These are phyloP conservation scores for Brassica juncea DNA, from an alignment of 345 rosid genomes.

Conservation along the genomic window DNA sequence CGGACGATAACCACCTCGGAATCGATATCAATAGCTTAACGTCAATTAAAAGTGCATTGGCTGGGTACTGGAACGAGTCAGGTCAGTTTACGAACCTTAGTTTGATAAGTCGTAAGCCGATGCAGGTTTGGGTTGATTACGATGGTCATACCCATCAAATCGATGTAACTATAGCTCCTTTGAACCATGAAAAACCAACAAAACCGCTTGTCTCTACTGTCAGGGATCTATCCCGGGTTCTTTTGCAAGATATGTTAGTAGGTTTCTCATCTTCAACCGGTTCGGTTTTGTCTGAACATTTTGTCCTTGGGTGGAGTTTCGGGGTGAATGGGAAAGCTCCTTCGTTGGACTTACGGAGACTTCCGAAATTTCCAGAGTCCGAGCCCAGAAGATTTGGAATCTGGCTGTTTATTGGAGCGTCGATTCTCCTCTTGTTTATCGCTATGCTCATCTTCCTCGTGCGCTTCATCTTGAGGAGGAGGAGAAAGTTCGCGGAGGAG, in stretches of 20 bases:
- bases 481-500: constrained; percentile 46
- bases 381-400: no score
- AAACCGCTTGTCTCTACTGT: background rate
- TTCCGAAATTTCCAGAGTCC: constrained; percentile 38
- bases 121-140: constrained; percentile 66
- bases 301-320: constrained; percentile 6
- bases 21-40: constrained; percentile 1
- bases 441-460: constrained; percentile 11
- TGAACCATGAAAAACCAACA: background rate
- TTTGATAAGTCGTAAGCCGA: background rate
- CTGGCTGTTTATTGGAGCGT: no score
- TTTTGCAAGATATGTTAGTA: constrained; percentile 25
- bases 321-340: background rate
- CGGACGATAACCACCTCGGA: background rate
- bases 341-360: background rate
- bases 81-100: background rate
- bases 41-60: constrained; percentile 20
- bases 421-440: constrained; percentile 9
- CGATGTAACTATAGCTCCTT: background rate
- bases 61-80: background rate
- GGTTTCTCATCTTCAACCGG: constrained; percentile 4
- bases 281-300: background rate
- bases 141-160: constrained; percentile 38
- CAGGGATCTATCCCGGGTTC: constrained; percentile 5
- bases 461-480: constrained; percentile 13